Percentiles rank a stretch among this genome's conserved stretches.
Conservation (phyloP, 352 stramenopile species). For the Pythium dissotocum region DNA sequence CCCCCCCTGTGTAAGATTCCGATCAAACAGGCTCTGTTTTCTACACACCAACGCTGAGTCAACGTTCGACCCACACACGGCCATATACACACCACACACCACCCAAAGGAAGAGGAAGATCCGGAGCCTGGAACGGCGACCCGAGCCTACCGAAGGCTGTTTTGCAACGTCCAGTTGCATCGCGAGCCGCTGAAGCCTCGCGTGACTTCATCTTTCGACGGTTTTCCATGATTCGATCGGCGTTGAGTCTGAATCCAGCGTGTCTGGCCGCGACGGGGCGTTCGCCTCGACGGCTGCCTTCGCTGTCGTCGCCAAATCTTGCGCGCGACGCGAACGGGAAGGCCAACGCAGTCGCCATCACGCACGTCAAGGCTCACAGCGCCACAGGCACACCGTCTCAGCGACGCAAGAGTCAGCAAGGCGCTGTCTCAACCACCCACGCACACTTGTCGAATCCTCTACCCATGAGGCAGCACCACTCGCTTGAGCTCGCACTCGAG, state of each 20-base stretch:
- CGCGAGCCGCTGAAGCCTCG: neutral
- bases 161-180: neutral
- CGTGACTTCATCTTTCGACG: neutral
- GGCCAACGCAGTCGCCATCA: neutral
- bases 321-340: neutral
- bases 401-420: neutral
- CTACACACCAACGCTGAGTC: neutral
- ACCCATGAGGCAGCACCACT: conserved; percentile 7
- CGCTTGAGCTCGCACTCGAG: conserved; percentile 43
- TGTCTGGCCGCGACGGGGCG: neutral
- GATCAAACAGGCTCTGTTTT: no score
- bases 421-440: neutral
- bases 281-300: neutral
- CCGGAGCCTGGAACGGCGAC: neutral
- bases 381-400: neutral
- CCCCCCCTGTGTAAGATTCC: neutral
- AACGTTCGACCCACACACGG: neutral
- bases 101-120: neutral
- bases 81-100: neutral
- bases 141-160: neutral
- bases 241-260: conserved; percentile 1
- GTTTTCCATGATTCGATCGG: conserved; percentile 7
- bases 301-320: neutral
- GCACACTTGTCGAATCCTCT: neutral
- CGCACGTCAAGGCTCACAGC: neutral